Conservation (phyloP, 495 filamentous ascomycete genomes). For the Talaromyces thailandensis region DNA sequence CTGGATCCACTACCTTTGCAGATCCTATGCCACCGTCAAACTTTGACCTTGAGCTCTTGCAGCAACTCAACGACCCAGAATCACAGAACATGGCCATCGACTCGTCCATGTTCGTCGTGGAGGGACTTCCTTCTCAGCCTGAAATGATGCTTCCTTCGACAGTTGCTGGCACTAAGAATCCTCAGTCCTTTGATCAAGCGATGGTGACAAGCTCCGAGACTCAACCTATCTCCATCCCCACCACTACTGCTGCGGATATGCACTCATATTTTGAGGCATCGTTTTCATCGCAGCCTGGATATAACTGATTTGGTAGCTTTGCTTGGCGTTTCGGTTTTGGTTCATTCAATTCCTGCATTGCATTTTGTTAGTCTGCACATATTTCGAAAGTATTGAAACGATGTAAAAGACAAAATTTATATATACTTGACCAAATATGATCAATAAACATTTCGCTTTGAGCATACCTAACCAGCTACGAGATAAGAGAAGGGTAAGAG, state of each 20-base stretch:
- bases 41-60: constrained; percentile 34
- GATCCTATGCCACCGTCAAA: constrained; percentile 35
- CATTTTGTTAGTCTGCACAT: neutral
- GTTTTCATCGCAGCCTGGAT: neutral
- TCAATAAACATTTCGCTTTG: neutral
- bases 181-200: neutral
- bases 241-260: neutral
- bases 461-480: neutral
- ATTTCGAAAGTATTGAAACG: neutral
- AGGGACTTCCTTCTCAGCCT: neutral
- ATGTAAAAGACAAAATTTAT: neutral
- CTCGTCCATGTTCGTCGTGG: neutral
- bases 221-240: constrained; percentile 2
- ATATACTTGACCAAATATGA: neutral
- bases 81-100: neutral
- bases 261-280: neutral
- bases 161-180: neutral
- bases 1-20: constrained; percentile 16
- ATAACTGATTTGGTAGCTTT: neutral
- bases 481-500: neutral
- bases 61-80: constrained; percentile 26
- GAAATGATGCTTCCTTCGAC: neutral
- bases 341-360: neutral
- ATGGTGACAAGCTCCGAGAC: constrained; percentile 1
- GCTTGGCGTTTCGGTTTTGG: neutral